Evolutionary conservation across 305 asterid species (phyloP).

Genomic region (Solanum hybrid): DNA sequence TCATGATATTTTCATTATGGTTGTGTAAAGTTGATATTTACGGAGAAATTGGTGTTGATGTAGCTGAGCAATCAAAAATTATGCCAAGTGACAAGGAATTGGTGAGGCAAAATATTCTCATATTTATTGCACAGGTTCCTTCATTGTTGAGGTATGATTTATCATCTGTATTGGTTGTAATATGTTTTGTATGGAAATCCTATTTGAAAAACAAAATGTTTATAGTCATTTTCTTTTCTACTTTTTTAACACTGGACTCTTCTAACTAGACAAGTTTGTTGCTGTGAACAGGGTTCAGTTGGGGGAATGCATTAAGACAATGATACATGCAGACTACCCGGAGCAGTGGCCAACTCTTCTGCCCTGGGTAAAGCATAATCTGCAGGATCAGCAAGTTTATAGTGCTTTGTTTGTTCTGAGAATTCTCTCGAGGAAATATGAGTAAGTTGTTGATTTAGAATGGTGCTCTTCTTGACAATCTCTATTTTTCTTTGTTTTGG

Average conservation of each 20-base stretch:
- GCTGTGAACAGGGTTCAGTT: constrained; percentile 68
- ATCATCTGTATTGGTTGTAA: neutral
- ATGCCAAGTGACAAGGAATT: constrained; percentile 77
- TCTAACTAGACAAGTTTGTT: constrained; percentile 4
- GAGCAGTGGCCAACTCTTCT: constrained; percentile 95
- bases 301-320: constrained; percentile 90
- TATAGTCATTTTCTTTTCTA: neutral
- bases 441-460: constrained; percentile 43
- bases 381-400: constrained; percentile 91
- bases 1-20: neutral
- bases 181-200: neutral
- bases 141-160: constrained; percentile 62
- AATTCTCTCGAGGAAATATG: constrained; percentile 88
- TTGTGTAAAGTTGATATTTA: neutral
- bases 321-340: constrained; percentile 82
- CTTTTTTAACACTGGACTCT: neutral
- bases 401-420: constrained; percentile 89
- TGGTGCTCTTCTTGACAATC: neutral
- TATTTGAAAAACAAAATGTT: neutral
- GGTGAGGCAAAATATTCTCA: constrained; percentile 80
- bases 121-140: constrained; percentile 69
- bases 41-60: constrained; percentile 5
- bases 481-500: neutral
- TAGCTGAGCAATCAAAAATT: constrained; percentile 77
- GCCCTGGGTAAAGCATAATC: constrained; percentile 83